Percentiles rank a stretch among this genome's conserved stretches.
Evolutionary conservation across 2,329 filamentous ascomycete genomes (phyloP).

Genomic region (Zymoseptoria crescenta): DNA sequence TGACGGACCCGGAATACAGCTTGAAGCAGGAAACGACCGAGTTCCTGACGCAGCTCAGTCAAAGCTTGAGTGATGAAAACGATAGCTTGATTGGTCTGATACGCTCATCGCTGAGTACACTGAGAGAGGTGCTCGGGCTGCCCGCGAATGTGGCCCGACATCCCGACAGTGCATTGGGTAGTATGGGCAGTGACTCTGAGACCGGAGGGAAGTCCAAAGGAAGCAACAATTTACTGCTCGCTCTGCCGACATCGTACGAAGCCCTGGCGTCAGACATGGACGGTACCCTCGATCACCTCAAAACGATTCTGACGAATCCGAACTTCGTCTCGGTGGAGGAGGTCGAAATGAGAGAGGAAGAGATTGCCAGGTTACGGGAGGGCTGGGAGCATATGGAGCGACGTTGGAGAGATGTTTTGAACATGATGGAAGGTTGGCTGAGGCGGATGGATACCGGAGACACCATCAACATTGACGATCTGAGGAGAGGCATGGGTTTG

Average conservation of each 20-base stretch:
- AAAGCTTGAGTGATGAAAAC: slow-evolving; percentile 83
- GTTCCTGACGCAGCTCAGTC: slow-evolving; percentile 78
- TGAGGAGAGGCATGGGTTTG: slow-evolving; percentile 55
- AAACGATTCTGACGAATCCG: slow-evolving; percentile 81
- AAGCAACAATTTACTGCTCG: slow-evolving; percentile 32
- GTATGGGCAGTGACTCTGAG: slow-evolving; percentile 21
- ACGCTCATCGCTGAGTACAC: slow-evolving; percentile 59
- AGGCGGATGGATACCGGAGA: slow-evolving; percentile 68
- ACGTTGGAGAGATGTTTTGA: slow-evolving; percentile 81
- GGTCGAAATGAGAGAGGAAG: slow-evolving; percentile 83
- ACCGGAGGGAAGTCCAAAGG: slow-evolving; percentile 13
- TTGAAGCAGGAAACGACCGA: slow-evolving; percentile 82
- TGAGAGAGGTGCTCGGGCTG: slow-evolving; percentile 58
- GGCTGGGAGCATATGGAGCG: slow-evolving; percentile 92
- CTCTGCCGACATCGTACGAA: slow-evolving; percentile 56
- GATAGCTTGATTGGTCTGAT: slow-evolving; percentile 69
- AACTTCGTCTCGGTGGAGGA: slow-evolving; percentile 95
- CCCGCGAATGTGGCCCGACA: slow-evolving; percentile 28
- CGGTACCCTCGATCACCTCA: slow-evolving; percentile 68
- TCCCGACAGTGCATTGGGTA: slow-evolving; percentile 27
- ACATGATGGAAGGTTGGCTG: slow-evolving; percentile 88
- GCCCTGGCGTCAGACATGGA: slow-evolving; percentile 66
- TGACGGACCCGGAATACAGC: slow-evolving; percentile 55
- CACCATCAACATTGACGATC: slow-evolving; percentile 54
- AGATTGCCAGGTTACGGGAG: slow-evolving; percentile 72